These are phyloP conservation scores for Colletotrichum lindemuthianum DNA, from an alignment of 2,329 filamentous ascomycete species.

Conservation along the genomic window DNA sequence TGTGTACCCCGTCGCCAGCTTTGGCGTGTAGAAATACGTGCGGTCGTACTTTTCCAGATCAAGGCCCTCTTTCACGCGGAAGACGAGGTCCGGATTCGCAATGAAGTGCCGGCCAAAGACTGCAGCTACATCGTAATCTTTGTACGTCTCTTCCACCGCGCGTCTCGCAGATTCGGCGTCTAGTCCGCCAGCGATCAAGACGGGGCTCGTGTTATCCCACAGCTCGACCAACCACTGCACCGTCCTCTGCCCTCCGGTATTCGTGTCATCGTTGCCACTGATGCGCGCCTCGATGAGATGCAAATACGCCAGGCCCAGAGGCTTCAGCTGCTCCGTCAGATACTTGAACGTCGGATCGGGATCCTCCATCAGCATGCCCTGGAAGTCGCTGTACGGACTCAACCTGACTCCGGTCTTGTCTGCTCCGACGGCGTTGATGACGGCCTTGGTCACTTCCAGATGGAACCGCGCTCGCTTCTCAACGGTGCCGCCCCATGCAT, in stretches of 20 bases:
- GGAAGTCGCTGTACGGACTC: constrained; percentile 66
- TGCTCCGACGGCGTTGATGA: constrained; percentile 56
- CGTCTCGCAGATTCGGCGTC: constrained; percentile 39
- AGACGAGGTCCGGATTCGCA: constrained; percentile 48
- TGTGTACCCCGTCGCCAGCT: constrained; percentile 37
- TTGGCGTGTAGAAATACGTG: constrained; percentile 42
- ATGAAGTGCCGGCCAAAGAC: constrained; percentile 48
- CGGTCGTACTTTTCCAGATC: constrained; percentile 42
- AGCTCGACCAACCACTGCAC: constrained; percentile 42
- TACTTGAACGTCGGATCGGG: constrained; percentile 68
- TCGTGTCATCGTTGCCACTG: constrained; percentile 50
- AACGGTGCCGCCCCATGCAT: constrained; percentile 64
- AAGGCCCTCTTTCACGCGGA: constrained; percentile 42
- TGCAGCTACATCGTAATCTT: constrained; percentile 41
- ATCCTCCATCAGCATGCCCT: constrained; percentile 68
- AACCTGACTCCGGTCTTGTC: constrained; percentile 64
- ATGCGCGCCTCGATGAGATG: constrained; percentile 69
- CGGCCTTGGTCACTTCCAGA: constrained; percentile 57
- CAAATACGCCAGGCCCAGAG: constrained; percentile 64
- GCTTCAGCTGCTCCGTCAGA: constrained; percentile 60
- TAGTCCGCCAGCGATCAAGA: constrained; percentile 47
- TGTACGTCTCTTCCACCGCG: constrained; percentile 40
- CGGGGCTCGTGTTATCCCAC: constrained; percentile 45
- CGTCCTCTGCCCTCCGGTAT: constrained; percentile 39
- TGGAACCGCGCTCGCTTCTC: constrained; percentile 63